Conservation (phyloP, 2,329 filamentous ascomycete species). For the Colletotrichum sp. region DNA sequence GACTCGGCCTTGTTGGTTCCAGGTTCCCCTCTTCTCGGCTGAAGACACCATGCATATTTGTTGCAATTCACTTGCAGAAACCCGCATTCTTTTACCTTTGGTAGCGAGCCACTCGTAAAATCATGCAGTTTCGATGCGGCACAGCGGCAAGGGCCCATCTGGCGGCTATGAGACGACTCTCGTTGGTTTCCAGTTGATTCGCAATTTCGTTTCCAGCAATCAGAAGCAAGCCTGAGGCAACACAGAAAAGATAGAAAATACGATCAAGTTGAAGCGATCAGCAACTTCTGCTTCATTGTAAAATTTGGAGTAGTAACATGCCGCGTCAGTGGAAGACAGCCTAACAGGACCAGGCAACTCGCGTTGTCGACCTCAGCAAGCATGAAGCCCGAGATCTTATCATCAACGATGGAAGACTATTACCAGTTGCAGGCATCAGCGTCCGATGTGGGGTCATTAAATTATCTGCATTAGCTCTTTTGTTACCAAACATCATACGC, state of each 20-base stretch:
- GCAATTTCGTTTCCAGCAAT: neutral
- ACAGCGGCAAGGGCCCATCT: neutral
- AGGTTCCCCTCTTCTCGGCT: neutral
- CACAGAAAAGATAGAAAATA: neutral
- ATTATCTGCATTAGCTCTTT: neutral
- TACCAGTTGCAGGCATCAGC: neutral
- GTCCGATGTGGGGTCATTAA: neutral
- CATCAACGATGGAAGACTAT: neutral
- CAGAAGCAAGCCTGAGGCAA: neutral
- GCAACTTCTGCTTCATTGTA: neutral
- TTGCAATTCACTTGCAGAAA: neutral
- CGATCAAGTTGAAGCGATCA: neutral
- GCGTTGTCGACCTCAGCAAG: neutral
- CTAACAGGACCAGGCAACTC: neutral
- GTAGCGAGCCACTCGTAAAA: neutral
- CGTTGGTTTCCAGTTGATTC: neutral
- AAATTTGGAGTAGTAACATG: neutral
- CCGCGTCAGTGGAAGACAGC: neutral
- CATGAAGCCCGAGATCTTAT: neutral
- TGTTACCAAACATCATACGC: no score
- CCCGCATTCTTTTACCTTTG: neutral
- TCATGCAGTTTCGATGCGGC: neutral
- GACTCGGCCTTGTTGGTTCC: neutral
- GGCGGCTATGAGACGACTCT: neutral
- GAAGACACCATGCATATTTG: neutral